Percentiles rank a stretch among this genome's conserved stretches.
phyloP scores from a whole-genome alignment of 768 basidiomycete genomes.

The Calocera viscosa region DNA sequence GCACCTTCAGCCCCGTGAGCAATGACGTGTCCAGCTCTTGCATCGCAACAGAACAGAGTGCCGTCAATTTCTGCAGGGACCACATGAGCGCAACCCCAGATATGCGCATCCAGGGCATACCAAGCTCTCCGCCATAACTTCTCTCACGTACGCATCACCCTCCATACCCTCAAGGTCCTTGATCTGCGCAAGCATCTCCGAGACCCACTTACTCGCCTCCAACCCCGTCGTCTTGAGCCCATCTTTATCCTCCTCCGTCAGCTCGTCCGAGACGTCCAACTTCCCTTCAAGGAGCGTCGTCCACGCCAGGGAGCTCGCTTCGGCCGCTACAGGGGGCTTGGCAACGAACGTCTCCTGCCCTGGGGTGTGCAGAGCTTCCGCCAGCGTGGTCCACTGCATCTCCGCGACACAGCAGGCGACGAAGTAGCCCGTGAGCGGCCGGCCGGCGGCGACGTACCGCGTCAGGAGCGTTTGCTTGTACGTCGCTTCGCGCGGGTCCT shows the following conservation, averaged over 20 bases:
- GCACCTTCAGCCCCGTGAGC: slow-evolving; percentile 51
- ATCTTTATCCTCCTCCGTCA: slow-evolving; percentile 25
- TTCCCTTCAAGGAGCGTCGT: slow-evolving; percentile 68
- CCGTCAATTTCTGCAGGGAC: slow-evolving; percentile 71
- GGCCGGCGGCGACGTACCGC: slow-evolving; percentile 59
- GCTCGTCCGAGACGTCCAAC: slow-evolving; percentile 51
- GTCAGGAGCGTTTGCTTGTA: slow-evolving; percentile 28
- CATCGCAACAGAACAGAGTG: slow-evolving; percentile 63
- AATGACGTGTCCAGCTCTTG: slow-evolving; percentile 56
- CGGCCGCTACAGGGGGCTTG: background rate
- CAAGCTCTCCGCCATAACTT: slow-evolving; percentile 82
- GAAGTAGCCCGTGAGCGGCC: slow-evolving; percentile 78
- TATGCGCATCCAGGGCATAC: slow-evolving; percentile 31
- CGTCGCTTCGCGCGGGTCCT: background rate
- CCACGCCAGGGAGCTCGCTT: slow-evolving; percentile 26
- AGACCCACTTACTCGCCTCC: slow-evolving; percentile 63
- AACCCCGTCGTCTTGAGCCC: slow-evolving; percentile 39
- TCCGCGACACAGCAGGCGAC: slow-evolving; percentile 82
- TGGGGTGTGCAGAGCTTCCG: slow-evolving; percentile 46
- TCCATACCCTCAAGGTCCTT: slow-evolving; percentile 52
- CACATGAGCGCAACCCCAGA: background rate
- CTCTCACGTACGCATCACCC: slow-evolving; percentile 79
- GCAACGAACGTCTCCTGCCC: slow-evolving; percentile 20
- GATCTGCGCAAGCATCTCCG: slow-evolving; percentile 63
- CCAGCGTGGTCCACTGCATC: slow-evolving; percentile 71